Evolutionary conservation across 163 green algal genomes (phyloP).

Genomic region (Trebouxiophyceae sp.): DNA sequence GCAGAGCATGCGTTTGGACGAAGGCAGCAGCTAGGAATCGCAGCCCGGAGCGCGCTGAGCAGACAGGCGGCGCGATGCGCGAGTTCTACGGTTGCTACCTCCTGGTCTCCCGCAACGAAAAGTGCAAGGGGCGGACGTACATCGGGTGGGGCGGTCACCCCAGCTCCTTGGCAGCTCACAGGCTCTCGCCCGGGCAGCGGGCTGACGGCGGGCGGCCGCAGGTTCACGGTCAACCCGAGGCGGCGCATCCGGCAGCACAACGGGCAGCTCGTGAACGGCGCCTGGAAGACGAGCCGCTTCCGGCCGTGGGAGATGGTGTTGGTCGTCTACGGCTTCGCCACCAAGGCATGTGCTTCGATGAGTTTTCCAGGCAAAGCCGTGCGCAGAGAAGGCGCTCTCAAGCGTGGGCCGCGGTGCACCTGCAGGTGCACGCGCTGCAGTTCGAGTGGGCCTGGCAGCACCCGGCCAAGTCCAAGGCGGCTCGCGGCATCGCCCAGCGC

Average conservation of each 20-base stretch:
- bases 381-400: background rate
- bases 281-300: slow-evolving; percentile 53
- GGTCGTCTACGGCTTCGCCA: slow-evolving; percentile 81
- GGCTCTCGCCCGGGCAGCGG: background rate
- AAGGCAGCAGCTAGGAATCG: too few relatives aligned
- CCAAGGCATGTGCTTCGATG: too few relatives aligned
- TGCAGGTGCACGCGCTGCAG: slow-evolving; percentile 70
- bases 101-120: slow-evolving; percentile 42
- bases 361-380: too few relatives aligned
- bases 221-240: slow-evolving; percentile 82
- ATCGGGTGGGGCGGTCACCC: slow-evolving; percentile 46
- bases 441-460: slow-evolving; percentile 96
- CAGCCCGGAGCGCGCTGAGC: too few relatives aligned
- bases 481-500: slow-evolving; percentile 22
- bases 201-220: slow-evolving; percentile 16
- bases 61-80: too few relatives aligned
- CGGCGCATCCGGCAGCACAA: slow-evolving; percentile 83
- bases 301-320: slow-evolving; percentile 87
- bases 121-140: slow-evolving; percentile 52
- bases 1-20: too few relatives aligned
- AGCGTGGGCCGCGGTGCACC: background rate
- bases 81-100: slow-evolving; percentile 82
- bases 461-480: slow-evolving; percentile 47
- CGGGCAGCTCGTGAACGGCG: slow-evolving; percentile 62
- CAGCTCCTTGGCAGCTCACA: background rate